These are phyloP conservation scores for Ogataea ganodermae DNA, from an alignment of 805 yeast species.

Conservation along the genomic window DNA sequence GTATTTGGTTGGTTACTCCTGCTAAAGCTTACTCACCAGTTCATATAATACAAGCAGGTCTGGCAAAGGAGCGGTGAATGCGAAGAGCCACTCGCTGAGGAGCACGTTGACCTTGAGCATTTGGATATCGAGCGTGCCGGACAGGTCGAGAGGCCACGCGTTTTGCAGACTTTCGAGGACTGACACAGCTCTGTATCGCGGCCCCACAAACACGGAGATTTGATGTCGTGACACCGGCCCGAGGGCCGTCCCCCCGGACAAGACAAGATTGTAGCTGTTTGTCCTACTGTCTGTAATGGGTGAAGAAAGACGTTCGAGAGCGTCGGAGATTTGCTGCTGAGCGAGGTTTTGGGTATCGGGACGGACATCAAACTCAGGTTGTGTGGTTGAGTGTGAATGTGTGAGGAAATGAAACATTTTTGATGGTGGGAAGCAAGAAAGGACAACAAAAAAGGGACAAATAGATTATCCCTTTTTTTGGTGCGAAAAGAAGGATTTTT, in stretches of 20 bases:
- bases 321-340: not conserved
- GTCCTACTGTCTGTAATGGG: not conserved
- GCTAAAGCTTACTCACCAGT: not conserved
- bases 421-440: not conserved
- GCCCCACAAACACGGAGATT: not conserved
- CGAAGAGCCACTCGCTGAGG: constrained; percentile 12
- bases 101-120: constrained; percentile 8
- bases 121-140: not conserved
- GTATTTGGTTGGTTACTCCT: not conserved
- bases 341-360: not conserved
- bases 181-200: not conserved
- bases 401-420: not conserved
- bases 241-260: not conserved
- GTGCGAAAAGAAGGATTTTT: not conserved
- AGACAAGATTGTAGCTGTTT: not conserved
- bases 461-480: not conserved
- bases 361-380: not conserved
- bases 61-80: not conserved
- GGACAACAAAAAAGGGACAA: not conserved
- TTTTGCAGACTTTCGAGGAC: not conserved
- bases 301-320: not conserved
- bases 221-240: not conserved
- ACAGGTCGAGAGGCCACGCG: not conserved
- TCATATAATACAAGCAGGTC: not conserved
- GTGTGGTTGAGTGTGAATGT: not conserved